Conservation (phyloP, 257 asterid genomes). For the Orobanche coerulescens region DNA sequence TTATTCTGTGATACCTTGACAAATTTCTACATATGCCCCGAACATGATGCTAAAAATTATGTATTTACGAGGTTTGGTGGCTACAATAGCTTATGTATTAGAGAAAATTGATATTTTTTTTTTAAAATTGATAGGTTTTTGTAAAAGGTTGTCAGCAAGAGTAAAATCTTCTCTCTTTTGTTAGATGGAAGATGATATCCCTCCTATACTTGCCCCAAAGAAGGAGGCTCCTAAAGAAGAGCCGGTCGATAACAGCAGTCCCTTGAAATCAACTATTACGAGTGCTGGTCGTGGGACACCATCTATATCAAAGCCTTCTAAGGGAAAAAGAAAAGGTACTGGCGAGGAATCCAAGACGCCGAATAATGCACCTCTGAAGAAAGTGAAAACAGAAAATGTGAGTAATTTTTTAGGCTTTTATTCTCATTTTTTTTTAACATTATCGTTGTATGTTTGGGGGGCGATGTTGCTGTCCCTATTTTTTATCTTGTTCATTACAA, state of each 20-base stretch:
- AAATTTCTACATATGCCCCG: background rate
- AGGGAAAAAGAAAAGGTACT: slow-evolving; percentile 66
- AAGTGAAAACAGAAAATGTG: slow-evolving; percentile 74
- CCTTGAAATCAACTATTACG: slow-evolving; percentile 48
- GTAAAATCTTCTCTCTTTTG: slow-evolving; percentile 14
- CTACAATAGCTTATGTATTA: background rate
- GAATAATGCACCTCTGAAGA: slow-evolving; percentile 62
- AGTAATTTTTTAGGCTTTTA: slow-evolving; percentile 16
- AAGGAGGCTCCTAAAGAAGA: slow-evolving; percentile 82
- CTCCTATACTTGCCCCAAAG: slow-evolving; percentile 80
- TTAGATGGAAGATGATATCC: slow-evolving; percentile 64
- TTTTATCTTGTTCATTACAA: background rate
- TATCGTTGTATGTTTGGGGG: background rate
- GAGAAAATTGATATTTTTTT: slow-evolving; percentile 5
- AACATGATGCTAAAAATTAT: background rate
- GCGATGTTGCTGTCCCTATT: background rate
- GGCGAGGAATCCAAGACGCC: slow-evolving; percentile 68
- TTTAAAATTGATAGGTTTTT: background rate
- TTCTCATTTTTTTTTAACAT: background rate
- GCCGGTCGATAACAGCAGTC: slow-evolving; percentile 61
- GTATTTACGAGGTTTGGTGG: background rate
- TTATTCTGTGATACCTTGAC: background rate
- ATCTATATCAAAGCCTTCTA: slow-evolving; percentile 56
- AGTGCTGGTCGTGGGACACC: slow-evolving; percentile 63
- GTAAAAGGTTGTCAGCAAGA: background rate